Evolutionary conservation across 768 basidiomycete species (phyloP).

Genomic region (Lactarius tabidus): DNA sequence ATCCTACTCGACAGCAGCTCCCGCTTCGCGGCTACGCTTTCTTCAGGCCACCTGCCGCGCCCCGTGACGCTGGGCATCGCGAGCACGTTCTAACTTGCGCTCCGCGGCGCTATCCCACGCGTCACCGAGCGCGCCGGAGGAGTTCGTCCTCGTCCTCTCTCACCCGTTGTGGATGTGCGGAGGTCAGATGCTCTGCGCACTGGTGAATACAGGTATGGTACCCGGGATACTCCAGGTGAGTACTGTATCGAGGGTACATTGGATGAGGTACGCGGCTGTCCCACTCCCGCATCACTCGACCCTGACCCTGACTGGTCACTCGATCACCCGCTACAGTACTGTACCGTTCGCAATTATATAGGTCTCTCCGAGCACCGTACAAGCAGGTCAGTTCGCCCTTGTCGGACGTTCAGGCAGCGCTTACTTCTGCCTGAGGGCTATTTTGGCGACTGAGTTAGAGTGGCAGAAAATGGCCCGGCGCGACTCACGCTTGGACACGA

Average conservation of each 20-base stretch:
- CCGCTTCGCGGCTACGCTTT: too few relatives aligned
- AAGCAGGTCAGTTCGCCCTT: conserved; percentile 31
- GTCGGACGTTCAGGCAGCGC: conserved; percentile 30
- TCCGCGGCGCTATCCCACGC: conserved; percentile 32
- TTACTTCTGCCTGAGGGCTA: conserved; percentile 34
- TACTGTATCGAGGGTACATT: conserved; percentile 28
- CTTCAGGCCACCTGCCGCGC: conserved; percentile 30
- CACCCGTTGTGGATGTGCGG: conserved; percentile 31
- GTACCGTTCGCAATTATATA: background rate
- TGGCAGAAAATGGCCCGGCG: conserved; percentile 35
- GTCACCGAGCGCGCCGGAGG: conserved; percentile 25
- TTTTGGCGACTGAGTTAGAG: conserved; percentile 36
- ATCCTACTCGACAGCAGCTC: conserved; percentile 15
- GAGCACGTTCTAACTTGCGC: conserved; percentile 34
- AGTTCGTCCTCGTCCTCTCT: conserved; percentile 23
- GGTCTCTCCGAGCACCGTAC: conserved; percentile 29
- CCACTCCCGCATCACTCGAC: background rate
- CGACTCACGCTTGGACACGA: conserved; percentile 31
- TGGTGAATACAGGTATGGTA: conserved; percentile 30
- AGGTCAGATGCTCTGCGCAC: conserved; percentile 32
- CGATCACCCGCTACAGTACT: too few relatives aligned
- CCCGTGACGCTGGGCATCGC: conserved; percentile 29
- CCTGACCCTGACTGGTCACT: background rate
- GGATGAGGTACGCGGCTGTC: conserved; percentile 30
- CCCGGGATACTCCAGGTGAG: conserved; percentile 31